These are phyloP conservation scores for Fistulifera pelliculosa DNA, from an alignment of 108 stramenopile species.

Conservation along the genomic window DNA sequence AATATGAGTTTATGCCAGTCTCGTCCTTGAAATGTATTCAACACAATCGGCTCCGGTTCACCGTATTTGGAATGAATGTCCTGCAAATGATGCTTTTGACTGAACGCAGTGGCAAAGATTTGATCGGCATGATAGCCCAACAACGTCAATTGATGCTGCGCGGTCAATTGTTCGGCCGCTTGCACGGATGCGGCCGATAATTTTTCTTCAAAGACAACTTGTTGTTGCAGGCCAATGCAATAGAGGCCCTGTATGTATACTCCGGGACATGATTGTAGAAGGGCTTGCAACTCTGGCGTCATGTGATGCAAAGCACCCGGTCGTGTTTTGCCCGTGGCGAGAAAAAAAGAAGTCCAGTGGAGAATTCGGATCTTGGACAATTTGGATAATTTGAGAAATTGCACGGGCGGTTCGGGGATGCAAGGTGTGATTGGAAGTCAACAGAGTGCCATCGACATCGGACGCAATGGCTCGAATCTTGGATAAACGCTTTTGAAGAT, in stretches of 20 bases:
- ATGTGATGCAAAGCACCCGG: constrained; percentile 61
- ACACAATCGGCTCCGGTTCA: constrained; percentile 47
- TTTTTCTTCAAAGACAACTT: constrained; percentile 82
- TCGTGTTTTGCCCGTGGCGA: constrained; percentile 83
- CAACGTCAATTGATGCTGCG: constrained; percentile 45
- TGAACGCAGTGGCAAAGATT: constrained; percentile 50
- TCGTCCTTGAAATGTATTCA: constrained; percentile 21
- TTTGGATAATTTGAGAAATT: constrained; percentile 37
- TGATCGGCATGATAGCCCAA: constrained; percentile 84
- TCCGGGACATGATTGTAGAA: constrained; percentile 27
- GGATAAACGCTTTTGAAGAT: constrained; percentile 16
- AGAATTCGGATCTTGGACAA: constrained; percentile 14
- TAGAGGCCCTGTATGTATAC: constrained; percentile 82
- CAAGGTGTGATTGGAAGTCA: constrained; percentile 43
- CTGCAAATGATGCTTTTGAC: constrained; percentile 25
- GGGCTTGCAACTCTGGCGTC: constrained; percentile 16
- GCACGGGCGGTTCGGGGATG: constrained; percentile 60
- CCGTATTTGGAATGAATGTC: constrained; percentile 66
- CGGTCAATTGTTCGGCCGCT: constrained; percentile 56
- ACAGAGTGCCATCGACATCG: constrained; percentile 85
- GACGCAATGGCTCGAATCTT: constrained; percentile 63
- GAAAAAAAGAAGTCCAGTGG: constrained; percentile 49
- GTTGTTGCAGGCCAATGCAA: constrained; percentile 58
- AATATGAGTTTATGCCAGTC: constrained; percentile 80
- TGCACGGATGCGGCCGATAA: constrained; percentile 33